Evolutionary conservation across 2,329 filamentous ascomycete species (phyloP).

Genomic region (Macrophomina pseudophaseolina): DNA sequence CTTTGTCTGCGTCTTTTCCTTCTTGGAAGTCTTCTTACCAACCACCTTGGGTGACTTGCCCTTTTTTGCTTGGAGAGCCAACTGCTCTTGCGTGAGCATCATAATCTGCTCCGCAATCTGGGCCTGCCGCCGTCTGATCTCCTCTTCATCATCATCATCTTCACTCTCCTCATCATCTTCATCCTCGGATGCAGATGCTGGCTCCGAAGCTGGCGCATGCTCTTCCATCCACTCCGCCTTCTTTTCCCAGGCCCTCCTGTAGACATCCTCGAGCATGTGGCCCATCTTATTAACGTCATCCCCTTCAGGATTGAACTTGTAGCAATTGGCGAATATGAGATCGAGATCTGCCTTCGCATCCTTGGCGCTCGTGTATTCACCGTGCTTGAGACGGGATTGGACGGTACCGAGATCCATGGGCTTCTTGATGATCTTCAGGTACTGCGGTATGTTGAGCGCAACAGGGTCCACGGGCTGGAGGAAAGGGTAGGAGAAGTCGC

Average conservation of each 20-base stretch:
- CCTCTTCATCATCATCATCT: slow-evolving; percentile 61
- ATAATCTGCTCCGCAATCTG: slow-evolving; percentile 63
- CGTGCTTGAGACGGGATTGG: slow-evolving; percentile 73
- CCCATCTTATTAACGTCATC: slow-evolving; percentile 77
- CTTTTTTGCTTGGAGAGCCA: slow-evolving; percentile 46
- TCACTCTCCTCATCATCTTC: slow-evolving; percentile 74
- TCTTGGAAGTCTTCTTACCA: slow-evolving; percentile 51
- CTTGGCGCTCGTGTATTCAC: slow-evolving; percentile 79
- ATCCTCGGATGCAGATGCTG: slow-evolving; percentile 69
- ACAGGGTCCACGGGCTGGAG: slow-evolving; percentile 88
- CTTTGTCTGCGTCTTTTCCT: slow-evolving; percentile 35
- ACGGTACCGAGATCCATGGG: slow-evolving; percentile 96
- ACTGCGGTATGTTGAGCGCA: slow-evolving; percentile 88
- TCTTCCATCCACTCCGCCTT: slow-evolving; percentile 82
- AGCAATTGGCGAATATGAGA: slow-evolving; percentile 87
- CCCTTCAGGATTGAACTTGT: slow-evolving; percentile 83
- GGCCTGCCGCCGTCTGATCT: slow-evolving; percentile 58
- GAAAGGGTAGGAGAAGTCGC: slow-evolving; percentile 73
- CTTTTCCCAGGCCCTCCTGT: slow-evolving; percentile 74
- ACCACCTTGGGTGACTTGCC: slow-evolving; percentile 59
- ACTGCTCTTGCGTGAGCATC: slow-evolving; percentile 24
- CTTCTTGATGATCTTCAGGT: slow-evolving; percentile 92
- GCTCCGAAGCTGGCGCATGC: slow-evolving; percentile 70
- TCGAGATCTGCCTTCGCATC: slow-evolving; percentile 85
- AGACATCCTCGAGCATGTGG: slow-evolving; percentile 74